Base-by-base conservation (phyloP, 257 asterid genomes). In the Solanum medicagineum region DNA sequence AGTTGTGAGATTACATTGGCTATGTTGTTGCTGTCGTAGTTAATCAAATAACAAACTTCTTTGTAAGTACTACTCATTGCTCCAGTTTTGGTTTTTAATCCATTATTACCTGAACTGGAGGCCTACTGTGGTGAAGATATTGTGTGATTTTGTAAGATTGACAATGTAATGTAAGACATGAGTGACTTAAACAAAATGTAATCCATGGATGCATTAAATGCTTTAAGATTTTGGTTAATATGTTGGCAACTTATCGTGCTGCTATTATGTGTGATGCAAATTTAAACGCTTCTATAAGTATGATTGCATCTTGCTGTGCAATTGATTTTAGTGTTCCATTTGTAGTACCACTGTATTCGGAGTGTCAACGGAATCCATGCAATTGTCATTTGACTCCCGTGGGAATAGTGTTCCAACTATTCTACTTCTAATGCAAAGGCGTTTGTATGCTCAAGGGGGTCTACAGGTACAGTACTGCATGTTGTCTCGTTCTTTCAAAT, bases 311-410 rank as follows among this genome's bases (percentile, higher is more conserved):
- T 88, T 71, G 12, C 20, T 62, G 68, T 65, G 42, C 26, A 17
- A 65, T 40, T 87, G 89, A 85, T 80, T 86, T 86, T 87, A 85
- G 83, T 49, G 87, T 85, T 88, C 83, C 44, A 81, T 87, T 68
- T 79, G 68, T 91, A 97, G 99, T 90, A 91, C 99, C 87, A 97
- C 99, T 56, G 99, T 97, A 65, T 97, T 97, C 84, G 99, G 99
- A 91, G 99, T 97, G 84, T 97, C 99, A 17, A 93, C 99, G 10
- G 99, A 95, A 75, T 97, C 99, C 45, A 97, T 97, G 99, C 99
- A 97, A 92, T 91, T 97, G 80, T 93, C 99, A 44, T 95, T 92
- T 86, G 99, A 97, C 85, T 83, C 85, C 75, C 92, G 95, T 83
- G 99, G 99, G 88, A 97, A 95, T 87, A 95, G 96, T 68, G 88